phyloP scores from a whole-genome alignment of 768 basidiomycete genomes.

The Roridomyces roridus region DNA sequence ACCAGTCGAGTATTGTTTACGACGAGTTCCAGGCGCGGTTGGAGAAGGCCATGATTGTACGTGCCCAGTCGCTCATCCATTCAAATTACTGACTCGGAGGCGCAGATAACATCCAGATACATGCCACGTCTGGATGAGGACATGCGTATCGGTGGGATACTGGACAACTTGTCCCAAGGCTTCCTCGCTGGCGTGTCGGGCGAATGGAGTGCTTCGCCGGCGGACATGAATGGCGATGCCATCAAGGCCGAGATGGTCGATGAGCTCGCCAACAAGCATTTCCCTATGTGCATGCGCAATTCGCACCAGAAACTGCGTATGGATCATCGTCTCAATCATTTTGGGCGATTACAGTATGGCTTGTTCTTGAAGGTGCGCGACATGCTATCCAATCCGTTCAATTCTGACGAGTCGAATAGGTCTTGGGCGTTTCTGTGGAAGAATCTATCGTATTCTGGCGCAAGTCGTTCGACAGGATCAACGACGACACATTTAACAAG shows the following conservation, averaged over 20 bases:
- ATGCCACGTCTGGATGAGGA: constrained; percentile 95
- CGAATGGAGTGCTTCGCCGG: constrained; percentile 70
- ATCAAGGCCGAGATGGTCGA: constrained; percentile 96
- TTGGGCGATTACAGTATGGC: constrained; percentile 88
- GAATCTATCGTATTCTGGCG: constrained; percentile 96
- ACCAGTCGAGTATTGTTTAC: constrained; percentile 85
- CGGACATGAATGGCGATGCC: constrained; percentile 59
- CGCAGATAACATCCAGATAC: constrained; percentile 81
- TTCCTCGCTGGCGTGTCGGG: constrained; percentile 91
- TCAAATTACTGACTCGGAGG: neutral
- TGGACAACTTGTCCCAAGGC: constrained; percentile 91
- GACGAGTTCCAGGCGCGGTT: constrained; percentile 83
- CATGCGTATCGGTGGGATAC: constrained; percentile 85
- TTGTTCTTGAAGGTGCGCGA: constrained; percentile 87
- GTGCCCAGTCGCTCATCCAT: constrained; percentile 16
- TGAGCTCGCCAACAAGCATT: constrained; percentile 83
- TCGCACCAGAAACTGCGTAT: constrained; percentile 79
- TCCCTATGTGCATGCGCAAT: constrained; percentile 95
- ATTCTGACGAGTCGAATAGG: constrained; percentile 53
- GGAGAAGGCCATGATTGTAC: constrained; percentile 78
- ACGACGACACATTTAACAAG: constrained; percentile 97
- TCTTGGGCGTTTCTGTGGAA: constrained; percentile 90
- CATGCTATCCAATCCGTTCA: neutral
- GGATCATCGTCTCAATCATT: constrained; percentile 91
- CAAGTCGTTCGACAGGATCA: constrained; percentile 78